These are phyloP conservation scores for Tulasnella calospora DNA, from an alignment of 768 basidiomycete genomes.

Conservation along the genomic window DNA sequence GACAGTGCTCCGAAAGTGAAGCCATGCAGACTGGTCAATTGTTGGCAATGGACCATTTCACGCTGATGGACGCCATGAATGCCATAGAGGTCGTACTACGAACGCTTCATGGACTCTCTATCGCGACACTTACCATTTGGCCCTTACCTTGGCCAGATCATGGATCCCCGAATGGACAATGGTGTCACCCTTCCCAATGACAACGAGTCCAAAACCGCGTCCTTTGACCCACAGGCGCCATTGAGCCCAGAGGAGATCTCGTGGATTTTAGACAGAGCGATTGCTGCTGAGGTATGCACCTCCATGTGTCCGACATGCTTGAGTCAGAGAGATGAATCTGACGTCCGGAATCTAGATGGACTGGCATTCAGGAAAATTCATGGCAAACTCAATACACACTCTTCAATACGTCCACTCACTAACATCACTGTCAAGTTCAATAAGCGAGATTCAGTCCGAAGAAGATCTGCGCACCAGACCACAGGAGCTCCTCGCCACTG, in stretches of 20 bases:
- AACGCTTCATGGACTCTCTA: not conserved
- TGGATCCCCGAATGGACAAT: conserved; percentile 84
- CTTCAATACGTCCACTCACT: conserved; percentile 67
- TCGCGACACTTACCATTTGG: not conserved
- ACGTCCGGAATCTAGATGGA: conserved; percentile 53
- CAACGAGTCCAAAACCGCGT: not conserved
- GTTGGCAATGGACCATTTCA: conserved; percentile 63
- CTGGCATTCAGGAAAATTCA: conserved; percentile 78
- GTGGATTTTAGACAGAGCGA: conserved; percentile 76
- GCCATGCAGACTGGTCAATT: conserved; percentile 63
- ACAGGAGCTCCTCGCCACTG: conserved; percentile 57
- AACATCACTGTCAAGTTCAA: conserved; percentile 43
- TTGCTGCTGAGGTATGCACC: conserved; percentile 63
- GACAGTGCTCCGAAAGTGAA: conserved; percentile 33
- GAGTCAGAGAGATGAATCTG: conserved; percentile 5
- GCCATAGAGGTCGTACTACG: conserved; percentile 66
- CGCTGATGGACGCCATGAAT: conserved; percentile 87
- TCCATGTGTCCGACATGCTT: not conserved
- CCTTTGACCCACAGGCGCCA: conserved; percentile 58
- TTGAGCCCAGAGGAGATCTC: conserved; percentile 77
- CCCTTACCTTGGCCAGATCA: conserved; percentile 52
- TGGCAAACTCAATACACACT: conserved; percentile 84
- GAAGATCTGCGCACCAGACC: conserved; percentile 48
- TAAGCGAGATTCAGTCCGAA: conserved; percentile 24
- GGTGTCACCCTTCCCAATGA: conserved; percentile 50